Evolutionary conservation across 2,329 filamentous ascomycete genomes (phyloP).

Genomic region (Aspergillus alliaceus): DNA sequence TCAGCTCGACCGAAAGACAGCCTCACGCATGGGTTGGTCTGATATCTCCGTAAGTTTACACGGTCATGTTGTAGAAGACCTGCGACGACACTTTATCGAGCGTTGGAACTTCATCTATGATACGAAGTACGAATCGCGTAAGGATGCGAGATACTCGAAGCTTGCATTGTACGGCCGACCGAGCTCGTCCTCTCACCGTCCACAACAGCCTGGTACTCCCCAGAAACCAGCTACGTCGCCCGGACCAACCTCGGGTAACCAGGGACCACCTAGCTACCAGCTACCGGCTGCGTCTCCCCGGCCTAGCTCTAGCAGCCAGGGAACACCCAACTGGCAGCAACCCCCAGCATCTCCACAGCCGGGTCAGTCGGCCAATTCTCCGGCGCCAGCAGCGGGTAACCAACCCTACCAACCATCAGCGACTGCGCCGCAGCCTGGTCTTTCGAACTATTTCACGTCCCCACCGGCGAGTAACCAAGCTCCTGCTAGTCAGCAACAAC

Average conservation of each 20-base stretch:
- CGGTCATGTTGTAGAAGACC: slow-evolving; percentile 72
- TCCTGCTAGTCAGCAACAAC: slow-evolving; percentile 1
- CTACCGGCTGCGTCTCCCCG: background rate
- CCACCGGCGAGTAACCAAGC: background rate
- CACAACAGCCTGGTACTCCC: slow-evolving; percentile 9
- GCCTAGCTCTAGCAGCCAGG: background rate
- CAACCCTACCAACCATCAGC: slow-evolving; percentile 4
- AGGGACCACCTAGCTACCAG: slow-evolving; percentile 4
- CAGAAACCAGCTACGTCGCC: background rate
- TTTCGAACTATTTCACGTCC: background rate
- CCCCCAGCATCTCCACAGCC: slow-evolving; percentile 5
- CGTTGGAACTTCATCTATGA: slow-evolving; percentile 90
- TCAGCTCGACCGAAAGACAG: slow-evolving; percentile 76
- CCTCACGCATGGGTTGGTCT: slow-evolving; percentile 88
- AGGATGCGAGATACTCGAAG: slow-evolving; percentile 51
- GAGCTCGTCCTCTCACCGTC: slow-evolving; percentile 20
- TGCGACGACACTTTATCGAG: slow-evolving; percentile 77
- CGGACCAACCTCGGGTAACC: background rate
- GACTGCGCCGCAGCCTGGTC: slow-evolving; percentile 5
- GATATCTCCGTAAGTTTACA: slow-evolving; percentile 77
- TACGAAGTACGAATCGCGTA: slow-evolving; percentile 70
- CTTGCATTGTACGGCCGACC: slow-evolving; percentile 35
- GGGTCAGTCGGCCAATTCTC: background rate
- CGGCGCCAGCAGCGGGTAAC: background rate
- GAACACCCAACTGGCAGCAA: slow-evolving; percentile 6